Percentiles rank a stretch among this genome's conserved stretches.
These are phyloP conservation scores for Parafenestella ontariensis DNA, from an alignment of 2,329 filamentous ascomycete species.

Conservation along the genomic window DNA sequence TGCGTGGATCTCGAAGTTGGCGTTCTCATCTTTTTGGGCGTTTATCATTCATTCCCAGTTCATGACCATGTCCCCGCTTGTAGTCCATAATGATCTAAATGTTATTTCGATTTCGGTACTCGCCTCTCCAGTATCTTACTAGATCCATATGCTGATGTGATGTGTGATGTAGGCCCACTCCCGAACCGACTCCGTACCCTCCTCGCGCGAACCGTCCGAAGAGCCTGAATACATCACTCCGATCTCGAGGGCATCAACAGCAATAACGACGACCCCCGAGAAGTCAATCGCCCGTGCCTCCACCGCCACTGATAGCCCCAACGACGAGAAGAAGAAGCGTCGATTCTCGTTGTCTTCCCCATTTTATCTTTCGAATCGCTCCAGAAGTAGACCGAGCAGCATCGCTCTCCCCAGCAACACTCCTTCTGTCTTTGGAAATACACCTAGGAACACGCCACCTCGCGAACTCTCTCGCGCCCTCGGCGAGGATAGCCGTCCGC, in stretches of 20 bases:
- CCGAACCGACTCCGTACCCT: slow-evolving; percentile 32
- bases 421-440: slow-evolving; percentile 14
- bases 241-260: slow-evolving; percentile 20
- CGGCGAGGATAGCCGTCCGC: slow-evolving; percentile 25
- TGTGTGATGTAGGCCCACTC: slow-evolving; percentile 42
- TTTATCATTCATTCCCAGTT: slow-evolving; percentile 29
- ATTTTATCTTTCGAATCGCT: slow-evolving; percentile 44
- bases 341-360: slow-evolving; percentile 43
- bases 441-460: slow-evolving; percentile 29
- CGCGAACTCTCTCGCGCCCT: slow-evolving; percentile 29
- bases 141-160: slow-evolving; percentile 46
- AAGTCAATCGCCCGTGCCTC: slow-evolving; percentile 8
- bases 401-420: slow-evolving; percentile 31
- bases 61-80: slow-evolving; percentile 26
- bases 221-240: slow-evolving; percentile 36
- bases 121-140: slow-evolving; percentile 1
- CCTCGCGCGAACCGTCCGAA: slow-evolving; percentile 40
- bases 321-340: slow-evolving; percentile 36
- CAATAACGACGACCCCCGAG: slow-evolving; percentile 14
- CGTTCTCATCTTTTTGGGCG: slow-evolving; percentile 24
- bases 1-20: slow-evolving; percentile 22
- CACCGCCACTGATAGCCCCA: slow-evolving; percentile 15
- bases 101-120: slow-evolving; percentile 22
- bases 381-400: slow-evolving; percentile 40
- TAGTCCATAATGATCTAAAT: slow-evolving; percentile 40